Evolutionary conservation across 83 land plant species (phyloP).

Genomic region (Isoetes engelmannii): DNA sequence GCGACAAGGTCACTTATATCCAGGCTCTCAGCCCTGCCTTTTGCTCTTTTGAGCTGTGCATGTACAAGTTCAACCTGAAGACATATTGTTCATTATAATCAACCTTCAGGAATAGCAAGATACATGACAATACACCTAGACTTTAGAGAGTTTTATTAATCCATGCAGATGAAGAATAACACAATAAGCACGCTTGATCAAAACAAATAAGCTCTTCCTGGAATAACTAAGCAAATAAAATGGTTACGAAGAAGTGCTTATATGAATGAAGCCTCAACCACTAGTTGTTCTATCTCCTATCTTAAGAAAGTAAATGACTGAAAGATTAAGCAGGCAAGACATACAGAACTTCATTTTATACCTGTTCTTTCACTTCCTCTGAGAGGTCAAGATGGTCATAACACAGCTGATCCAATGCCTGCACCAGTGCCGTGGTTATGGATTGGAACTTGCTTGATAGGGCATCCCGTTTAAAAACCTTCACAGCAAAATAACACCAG

Average conservation of each 20-base stretch:
- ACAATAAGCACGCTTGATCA: too few species aligned
- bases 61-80: constrained; percentile 78
- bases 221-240: too few species aligned
- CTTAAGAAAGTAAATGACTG: background rate
- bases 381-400: constrained; percentile 48
- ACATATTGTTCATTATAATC: background rate
- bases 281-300: background rate
- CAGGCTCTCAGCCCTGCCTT: constrained; percentile 46
- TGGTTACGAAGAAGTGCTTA: too few species aligned
- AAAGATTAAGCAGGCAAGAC: background rate
- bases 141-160: too few species aligned
- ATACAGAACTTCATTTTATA: background rate
- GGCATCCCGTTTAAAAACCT: constrained; percentile 53
- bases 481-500: background rate
- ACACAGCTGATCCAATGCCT: constrained; percentile 51
- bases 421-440: constrained; percentile 47
- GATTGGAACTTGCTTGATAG: constrained; percentile 37
- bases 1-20: constrained; percentile 44
- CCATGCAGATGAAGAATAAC: too few species aligned
- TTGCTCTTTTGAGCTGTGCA: constrained; percentile 70
- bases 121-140: too few species aligned
- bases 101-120: too few species aligned
- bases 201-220: too few species aligned
- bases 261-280: background rate
- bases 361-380: constrained; percentile 88